phyloP scores from a whole-genome alignment of 768 basidiomycete genomes.

The Mycena rosella region DNA sequence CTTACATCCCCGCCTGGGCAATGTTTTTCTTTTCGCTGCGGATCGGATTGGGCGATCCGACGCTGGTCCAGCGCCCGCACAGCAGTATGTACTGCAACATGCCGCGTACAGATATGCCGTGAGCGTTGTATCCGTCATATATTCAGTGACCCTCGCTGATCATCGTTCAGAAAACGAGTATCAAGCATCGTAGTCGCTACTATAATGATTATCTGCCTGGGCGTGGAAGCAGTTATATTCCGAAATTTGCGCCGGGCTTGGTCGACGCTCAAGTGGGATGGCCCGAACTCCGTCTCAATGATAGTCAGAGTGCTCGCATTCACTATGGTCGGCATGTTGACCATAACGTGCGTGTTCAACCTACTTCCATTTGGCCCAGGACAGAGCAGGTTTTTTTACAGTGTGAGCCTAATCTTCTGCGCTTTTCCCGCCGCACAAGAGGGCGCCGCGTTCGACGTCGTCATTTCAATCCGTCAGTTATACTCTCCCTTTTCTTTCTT shows the following conservation, averaged over 20 bases:
- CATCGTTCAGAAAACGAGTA: constrained; percentile 11
- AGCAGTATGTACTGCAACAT: constrained; percentile 25
- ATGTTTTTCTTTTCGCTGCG: constrained; percentile 21
- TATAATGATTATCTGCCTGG: constrained; percentile 25
- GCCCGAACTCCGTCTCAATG: constrained; percentile 20
- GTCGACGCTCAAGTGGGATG: constrained; percentile 26
- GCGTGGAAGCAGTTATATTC: constrained; percentile 29
- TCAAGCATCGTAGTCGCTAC: constrained; percentile 21
- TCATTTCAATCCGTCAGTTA: constrained; percentile 32
- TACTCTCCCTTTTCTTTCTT: background rate
- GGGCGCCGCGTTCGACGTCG: constrained; percentile 26
- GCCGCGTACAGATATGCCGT: constrained; percentile 4
- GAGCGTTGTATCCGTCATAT: background rate
- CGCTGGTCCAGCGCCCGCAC: background rate
- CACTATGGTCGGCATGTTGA: constrained; percentile 35
- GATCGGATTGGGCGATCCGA: constrained; percentile 20
- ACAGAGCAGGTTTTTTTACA: background rate
- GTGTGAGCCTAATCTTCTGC: constrained; percentile 29
- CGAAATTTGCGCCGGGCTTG: constrained; percentile 29
- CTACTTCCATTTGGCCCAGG: background rate
- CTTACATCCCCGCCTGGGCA: constrained; percentile 33
- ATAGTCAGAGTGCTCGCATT: constrained; percentile 34
- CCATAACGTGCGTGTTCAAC: constrained; percentile 27
- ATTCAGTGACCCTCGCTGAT: background rate
- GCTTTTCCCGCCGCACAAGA: constrained; percentile 11